Evolutionary conservation across 106 monocot species (phyloP), one percentile per base, ranked within the genome.

Genomic region (Dendrobium nobile): DNA sequence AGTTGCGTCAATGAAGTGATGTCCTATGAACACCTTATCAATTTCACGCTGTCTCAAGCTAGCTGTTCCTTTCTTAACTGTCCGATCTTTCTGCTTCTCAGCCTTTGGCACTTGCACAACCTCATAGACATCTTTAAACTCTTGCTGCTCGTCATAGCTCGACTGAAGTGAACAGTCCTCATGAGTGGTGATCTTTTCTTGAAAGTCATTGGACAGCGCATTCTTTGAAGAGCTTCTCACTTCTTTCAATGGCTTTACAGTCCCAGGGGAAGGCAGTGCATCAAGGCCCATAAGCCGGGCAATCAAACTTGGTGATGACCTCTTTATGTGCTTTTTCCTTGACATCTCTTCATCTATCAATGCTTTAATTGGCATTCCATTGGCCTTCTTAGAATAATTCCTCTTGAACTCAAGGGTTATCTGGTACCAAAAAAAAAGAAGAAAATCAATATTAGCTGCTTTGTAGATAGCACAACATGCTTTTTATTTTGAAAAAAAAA

Each of bases 101-200:
- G 33, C 11, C 72, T 88, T 85, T 82, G 87, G 55, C 42, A 85
- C 79, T 77, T 95, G 89, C 56, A 77, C 73, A 16, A 95, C 90
- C 85, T 95, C 98, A 85, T 82, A 98, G 11, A 93, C 94, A 83
- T 98, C 98, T 85, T 93, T 95, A 44, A 87, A 85, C 67, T 92
- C 88, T 83, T 87, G 84, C 41, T 89, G 65, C 43, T 88, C 92
- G 27, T 78, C 74, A 51, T 19, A 20, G 40, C 72, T 81, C 5
- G 61, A 84, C 9, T 33, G 24, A 47, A 37, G 70, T 47, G 79
- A 81, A 47, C 74, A 74, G 41, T 82, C 72, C 37, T 86, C 85
- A 75, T 20, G 9, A 43, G 67, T 47, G 51, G 77, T n/a, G 72
- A 56, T 26, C 7, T 82, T 86, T 78, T 81, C 85, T 24, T 78